These are phyloP conservation scores for Lachancea quebecensis DNA, from an alignment of 805 yeast species.

Conservation along the genomic window DNA sequence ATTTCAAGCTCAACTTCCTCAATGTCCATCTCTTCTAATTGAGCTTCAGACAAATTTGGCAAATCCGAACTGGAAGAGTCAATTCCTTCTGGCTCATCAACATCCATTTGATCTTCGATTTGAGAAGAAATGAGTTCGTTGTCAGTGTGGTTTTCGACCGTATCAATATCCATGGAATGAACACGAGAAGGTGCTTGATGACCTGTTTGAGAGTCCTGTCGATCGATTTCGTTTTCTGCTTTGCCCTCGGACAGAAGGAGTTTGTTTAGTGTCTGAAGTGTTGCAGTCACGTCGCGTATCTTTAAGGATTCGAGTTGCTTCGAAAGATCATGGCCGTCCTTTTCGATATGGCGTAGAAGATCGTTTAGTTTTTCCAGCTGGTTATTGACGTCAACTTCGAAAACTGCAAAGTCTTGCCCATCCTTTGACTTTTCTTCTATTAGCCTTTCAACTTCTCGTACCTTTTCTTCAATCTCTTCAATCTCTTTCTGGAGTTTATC, in stretches of 20 bases:
- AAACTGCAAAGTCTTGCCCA: slow-evolving; percentile 52
- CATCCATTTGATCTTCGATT: neutral
- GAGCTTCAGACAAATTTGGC: slow-evolving; percentile 43
- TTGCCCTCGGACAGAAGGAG: neutral
- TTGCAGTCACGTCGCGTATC: slow-evolving; percentile 46
- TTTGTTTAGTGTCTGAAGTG: slow-evolving; percentile 14
- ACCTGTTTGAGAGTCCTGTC: no score
- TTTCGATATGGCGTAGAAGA: slow-evolving; percentile 34
- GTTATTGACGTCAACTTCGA: slow-evolving; percentile 60
- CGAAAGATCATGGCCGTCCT: slow-evolving; percentile 34
- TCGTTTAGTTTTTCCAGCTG: slow-evolving; percentile 51
- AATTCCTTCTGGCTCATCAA: neutral
- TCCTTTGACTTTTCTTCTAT: slow-evolving; percentile 36
- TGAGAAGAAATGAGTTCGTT: neutral
- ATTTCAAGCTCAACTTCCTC: slow-evolving; percentile 46
- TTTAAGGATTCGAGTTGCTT: slow-evolving; percentile 39
- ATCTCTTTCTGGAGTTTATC: slow-evolving; percentile 24
- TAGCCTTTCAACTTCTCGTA: slow-evolving; percentile 38
- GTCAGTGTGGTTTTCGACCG: no score
- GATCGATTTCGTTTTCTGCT: neutral
- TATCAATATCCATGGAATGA: no score
- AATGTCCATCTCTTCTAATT: slow-evolving; percentile 42
- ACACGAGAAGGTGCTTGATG: no score
- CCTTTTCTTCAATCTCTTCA: slow-evolving; percentile 36
- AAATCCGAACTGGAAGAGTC: slow-evolving; percentile 13